phyloP scores from a whole-genome alignment of 2,329 filamentous ascomycete species.

The Colletotrichum euphorbiae region DNA sequence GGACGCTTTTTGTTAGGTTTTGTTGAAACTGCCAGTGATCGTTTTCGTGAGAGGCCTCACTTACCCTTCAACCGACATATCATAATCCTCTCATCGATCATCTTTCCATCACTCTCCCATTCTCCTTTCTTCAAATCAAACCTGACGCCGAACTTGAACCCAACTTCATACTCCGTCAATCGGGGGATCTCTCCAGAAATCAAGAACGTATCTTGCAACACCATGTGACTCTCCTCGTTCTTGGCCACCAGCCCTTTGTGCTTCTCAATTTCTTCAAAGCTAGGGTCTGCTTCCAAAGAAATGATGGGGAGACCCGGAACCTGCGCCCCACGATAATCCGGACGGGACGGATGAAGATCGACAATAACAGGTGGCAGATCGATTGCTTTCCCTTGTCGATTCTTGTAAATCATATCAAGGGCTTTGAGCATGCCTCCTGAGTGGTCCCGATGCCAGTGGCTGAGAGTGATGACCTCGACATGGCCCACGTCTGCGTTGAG shows the following conservation, averaged over 20 bases:
- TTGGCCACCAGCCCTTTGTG: conserved; percentile 46
- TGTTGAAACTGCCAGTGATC: background rate
- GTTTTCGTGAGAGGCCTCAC: background rate
- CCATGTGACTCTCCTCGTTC: conserved; percentile 54
- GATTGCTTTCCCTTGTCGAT: background rate
- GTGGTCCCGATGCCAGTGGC: conserved; percentile 68
- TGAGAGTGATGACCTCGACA: conserved; percentile 59
- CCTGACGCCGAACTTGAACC: conserved; percentile 57
- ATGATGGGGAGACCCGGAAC: conserved; percentile 52
- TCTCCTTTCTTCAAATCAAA: conserved; percentile 52
- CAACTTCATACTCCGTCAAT: conserved; percentile 60
- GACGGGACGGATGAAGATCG: conserved; percentile 65
- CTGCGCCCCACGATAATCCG: conserved; percentile 58
- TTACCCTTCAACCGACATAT: conserved; percentile 64
- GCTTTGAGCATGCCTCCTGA: conserved; percentile 63
- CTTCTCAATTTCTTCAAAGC: conserved; percentile 57
- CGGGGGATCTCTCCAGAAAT: conserved; percentile 66
- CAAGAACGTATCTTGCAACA: conserved; percentile 62
- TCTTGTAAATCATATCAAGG: conserved; percentile 60
- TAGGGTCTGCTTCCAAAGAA: conserved; percentile 64
- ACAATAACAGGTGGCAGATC: conserved; percentile 48
- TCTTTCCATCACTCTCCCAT: conserved; percentile 62
- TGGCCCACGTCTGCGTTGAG: conserved; percentile 43
- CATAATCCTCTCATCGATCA: conserved; percentile 65
- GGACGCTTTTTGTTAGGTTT: background rate